Percentiles rank a stretch among this genome's conserved stretches.
Evolutionary conservation across 1,139 yeast species (phyloP).

Genomic region (Kazachstania sp.): DNA sequence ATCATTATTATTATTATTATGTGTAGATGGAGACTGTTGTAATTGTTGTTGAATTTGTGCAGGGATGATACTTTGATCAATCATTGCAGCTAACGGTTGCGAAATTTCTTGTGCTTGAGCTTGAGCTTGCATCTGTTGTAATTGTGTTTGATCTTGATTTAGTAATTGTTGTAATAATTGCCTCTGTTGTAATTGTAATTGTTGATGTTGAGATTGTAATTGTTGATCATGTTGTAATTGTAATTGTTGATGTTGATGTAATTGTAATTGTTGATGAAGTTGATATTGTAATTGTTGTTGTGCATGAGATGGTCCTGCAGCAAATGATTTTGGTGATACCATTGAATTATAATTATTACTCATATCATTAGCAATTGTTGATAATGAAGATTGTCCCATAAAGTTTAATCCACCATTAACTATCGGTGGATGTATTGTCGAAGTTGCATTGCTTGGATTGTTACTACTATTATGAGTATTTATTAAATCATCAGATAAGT

Average conservation of each 20-base stretch:
- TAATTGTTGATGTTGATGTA: slow-evolving; percentile 15
- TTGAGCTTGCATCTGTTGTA: slow-evolving; percentile 12
- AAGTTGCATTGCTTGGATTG: not conserved
- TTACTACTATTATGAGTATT: not conserved
- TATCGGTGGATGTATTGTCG: not conserved
- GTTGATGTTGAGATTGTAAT: slow-evolving; percentile 20
- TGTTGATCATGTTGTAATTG: slow-evolving; percentile 16
- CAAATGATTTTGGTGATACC: slow-evolving; percentile 12
- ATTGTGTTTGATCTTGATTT: slow-evolving; percentile 18
- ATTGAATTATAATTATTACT: not conserved
- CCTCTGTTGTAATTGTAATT: slow-evolving; percentile 19
- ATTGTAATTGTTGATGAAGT: slow-evolving; percentile 16
- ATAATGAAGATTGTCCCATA: not conserved
- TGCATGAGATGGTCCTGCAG: slow-evolving; percentile 8
- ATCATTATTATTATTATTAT: slow-evolving; percentile 6
- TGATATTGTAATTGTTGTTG: slow-evolving; percentile 15
- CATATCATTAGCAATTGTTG: not conserved
- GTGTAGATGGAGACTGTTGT: slow-evolving; percentile 4
- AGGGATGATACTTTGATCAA: slow-evolving; percentile 6
- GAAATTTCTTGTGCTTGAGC: slow-evolving; percentile 5
- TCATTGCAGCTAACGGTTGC: slow-evolving; percentile 6
- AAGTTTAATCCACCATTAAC: not conserved
- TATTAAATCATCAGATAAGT: not conserved
- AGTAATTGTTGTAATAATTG: slow-evolving; percentile 18
- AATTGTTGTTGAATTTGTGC: slow-evolving; percentile 5